Base-by-base conservation (phyloP, 176 grass and related monocot genomes). In the Calamus simplicifolius region DNA sequence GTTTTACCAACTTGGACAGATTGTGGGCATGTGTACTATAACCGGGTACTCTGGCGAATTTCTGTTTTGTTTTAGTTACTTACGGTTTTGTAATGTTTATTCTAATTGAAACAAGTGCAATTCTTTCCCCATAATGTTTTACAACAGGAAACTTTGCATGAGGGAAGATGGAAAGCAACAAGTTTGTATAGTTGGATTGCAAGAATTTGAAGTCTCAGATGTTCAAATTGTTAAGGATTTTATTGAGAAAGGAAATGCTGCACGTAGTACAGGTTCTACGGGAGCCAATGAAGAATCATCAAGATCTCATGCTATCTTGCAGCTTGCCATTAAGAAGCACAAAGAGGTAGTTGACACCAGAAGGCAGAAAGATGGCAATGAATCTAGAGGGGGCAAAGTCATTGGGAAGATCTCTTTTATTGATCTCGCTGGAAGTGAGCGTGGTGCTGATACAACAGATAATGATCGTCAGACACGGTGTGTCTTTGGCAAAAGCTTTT, bases 221-320 rank as follows among this genome's bases (percentile, higher is more conserved):
- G 93, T 98, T 61, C 93, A 89, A 59, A 72, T 98, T 59, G 93
- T 98, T 16, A 98, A 88, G 70, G 93, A 98, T 48, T 98, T 92
- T 73, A 98, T 98, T 70, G 93, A 98, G 75, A 88, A 81, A 78
- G 93, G 87, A 62, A 98, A 98, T 78, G 73, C 84, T 43, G 58
- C 93, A 26, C 79, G 93, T 43, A 98, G 93, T 73, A 98, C 93
- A 38, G 93, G 93, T 7, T 89, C 93, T 64, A 92, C 93, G 2
- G 93, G 93, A 28, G 93, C 93, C 3, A 98, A 98, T 75, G 93
- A 98, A 73, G 93, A 98, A 69, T 98, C 93, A 78, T 98, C 93
- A 43, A 85, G 93, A 72, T 91, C 87, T 4, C 93, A 98, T 78
- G 87, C 93, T 69, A 98, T 98, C 77, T 60, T 98, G 75, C 93